Conservation (phyloP, 495 filamentous ascomycete genomes). For the Lophiostoma macrostomum region DNA sequence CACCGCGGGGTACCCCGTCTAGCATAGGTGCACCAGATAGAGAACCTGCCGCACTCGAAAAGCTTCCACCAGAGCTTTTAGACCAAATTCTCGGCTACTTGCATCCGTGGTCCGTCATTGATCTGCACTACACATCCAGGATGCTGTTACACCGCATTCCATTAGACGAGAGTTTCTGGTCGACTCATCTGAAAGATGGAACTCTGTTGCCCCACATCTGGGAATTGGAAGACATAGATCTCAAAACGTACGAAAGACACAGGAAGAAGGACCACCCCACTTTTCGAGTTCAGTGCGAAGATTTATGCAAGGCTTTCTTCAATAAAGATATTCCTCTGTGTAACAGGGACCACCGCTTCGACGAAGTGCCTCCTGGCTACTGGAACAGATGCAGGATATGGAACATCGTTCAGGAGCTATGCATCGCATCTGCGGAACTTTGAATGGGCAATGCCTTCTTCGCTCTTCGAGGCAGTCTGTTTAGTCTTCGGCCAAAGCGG, state of each 20-base stretch:
- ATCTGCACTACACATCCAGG: background rate
- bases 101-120: background rate
- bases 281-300: background rate
- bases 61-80: constrained; percentile 2
- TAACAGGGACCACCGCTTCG: background rate
- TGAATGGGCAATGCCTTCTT: background rate
- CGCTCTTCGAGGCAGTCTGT: no score
- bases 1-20: no score
- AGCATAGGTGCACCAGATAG: background rate
- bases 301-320: background rate
- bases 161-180: constrained; percentile 15
- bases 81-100: background rate
- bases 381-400: constrained; percentile 19
- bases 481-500: background rate
- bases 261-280: background rate
- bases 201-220: constrained; percentile 1
- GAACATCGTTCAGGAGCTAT: constrained; percentile 2
- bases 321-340: background rate
- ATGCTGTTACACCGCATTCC: background rate
- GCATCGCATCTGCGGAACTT: background rate
- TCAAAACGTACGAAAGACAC: background rate
- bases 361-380: constrained; percentile 1
- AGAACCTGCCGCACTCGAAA: background rate
- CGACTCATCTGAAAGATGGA: background rate
- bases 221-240: background rate